Conservation (phyloP, 495 filamentous ascomycete species). For the Letharia columbiana region DNA sequence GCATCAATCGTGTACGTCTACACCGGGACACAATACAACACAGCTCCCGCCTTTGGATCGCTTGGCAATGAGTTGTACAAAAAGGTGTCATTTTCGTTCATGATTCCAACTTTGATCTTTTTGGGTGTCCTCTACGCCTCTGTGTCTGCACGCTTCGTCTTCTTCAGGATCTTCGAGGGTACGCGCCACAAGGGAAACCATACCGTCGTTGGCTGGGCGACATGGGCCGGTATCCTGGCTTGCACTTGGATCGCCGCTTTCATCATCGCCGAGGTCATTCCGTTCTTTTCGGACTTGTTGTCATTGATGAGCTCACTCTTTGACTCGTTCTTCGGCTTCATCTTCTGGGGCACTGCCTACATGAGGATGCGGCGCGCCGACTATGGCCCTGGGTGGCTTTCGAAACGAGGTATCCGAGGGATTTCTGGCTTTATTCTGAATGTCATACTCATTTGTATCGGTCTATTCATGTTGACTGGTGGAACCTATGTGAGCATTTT, state of each 20-base stretch:
- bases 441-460: constrained; percentile 58
- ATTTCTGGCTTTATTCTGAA: constrained; percentile 57
- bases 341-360: constrained; percentile 88
- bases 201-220: constrained; percentile 70
- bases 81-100: constrained; percentile 82
- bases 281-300: constrained; percentile 78
- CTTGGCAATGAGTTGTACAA: constrained; percentile 61
- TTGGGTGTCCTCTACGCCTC: constrained; percentile 81
- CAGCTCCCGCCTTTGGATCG: constrained; percentile 72
- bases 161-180: constrained; percentile 74
- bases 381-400: constrained; percentile 52
- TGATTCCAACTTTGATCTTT: constrained; percentile 88
- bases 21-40: constrained; percentile 77
- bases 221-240: constrained; percentile 68
- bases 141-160: constrained; percentile 76
- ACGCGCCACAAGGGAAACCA: constrained; percentile 68
- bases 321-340: constrained; percentile 89
- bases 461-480: constrained; percentile 63
- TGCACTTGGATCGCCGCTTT: constrained; percentile 68
- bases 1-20: constrained; percentile 71
- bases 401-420: constrained; percentile 50
- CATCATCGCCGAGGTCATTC: constrained; percentile 81
- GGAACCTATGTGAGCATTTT: constrained; percentile 66
- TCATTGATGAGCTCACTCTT: constrained; percentile 85
- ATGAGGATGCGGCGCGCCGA: constrained; percentile 70